These are phyloP conservation scores for Blastocystis sp. DNA, from an alignment of 352 stramenopile species.

Conservation along the genomic window DNA sequence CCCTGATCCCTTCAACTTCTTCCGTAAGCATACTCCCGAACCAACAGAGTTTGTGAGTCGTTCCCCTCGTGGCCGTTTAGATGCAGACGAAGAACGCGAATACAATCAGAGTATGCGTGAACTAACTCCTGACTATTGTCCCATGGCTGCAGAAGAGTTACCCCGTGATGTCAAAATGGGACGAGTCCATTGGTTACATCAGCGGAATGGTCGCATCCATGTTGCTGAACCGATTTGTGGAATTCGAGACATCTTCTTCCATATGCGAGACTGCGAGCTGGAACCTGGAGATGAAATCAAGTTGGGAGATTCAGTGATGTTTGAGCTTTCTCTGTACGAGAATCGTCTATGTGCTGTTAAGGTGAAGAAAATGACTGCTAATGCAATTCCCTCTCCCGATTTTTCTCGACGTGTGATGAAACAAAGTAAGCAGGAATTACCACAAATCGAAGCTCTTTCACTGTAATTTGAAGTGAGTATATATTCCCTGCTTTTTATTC, in stretches of 20 bases:
- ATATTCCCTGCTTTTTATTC: background rate
- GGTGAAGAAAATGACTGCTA: slow-evolving; percentile 66
- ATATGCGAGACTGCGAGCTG: slow-evolving; percentile 58
- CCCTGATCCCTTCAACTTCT: slow-evolving; percentile 3
- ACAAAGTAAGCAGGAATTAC: slow-evolving; percentile 28
- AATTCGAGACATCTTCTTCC: slow-evolving; percentile 63
- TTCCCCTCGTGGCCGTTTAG: slow-evolving; percentile 17
- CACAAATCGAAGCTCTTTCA: background rate
- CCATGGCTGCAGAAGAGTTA: background rate
- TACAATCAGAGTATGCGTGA: slow-evolving; percentile 64
- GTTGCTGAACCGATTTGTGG: slow-evolving; percentile 55
- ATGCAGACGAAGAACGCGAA: slow-evolving; percentile 39
- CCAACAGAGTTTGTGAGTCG: slow-evolving; percentile 7
- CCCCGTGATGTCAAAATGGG: slow-evolving; percentile 49
- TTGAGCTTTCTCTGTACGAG: slow-evolving; percentile 58
- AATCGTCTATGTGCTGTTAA: slow-evolving; percentile 47
- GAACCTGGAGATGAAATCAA: slow-evolving; percentile 41
- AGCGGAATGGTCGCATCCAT: slow-evolving; percentile 43
- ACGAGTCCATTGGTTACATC: slow-evolving; percentile 33
- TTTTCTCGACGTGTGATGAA: slow-evolving; percentile 63
- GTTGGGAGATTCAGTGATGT: slow-evolving; percentile 61
- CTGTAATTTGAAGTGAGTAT: slow-evolving; percentile 5
- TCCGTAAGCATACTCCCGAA: slow-evolving; percentile 36
- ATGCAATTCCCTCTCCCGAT: slow-evolving; percentile 61
- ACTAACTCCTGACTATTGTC: slow-evolving; percentile 32